phyloP scores from a whole-genome alignment of 2,329 filamentous ascomycete genomes.

The Sclerotinia nivalis region DNA sequence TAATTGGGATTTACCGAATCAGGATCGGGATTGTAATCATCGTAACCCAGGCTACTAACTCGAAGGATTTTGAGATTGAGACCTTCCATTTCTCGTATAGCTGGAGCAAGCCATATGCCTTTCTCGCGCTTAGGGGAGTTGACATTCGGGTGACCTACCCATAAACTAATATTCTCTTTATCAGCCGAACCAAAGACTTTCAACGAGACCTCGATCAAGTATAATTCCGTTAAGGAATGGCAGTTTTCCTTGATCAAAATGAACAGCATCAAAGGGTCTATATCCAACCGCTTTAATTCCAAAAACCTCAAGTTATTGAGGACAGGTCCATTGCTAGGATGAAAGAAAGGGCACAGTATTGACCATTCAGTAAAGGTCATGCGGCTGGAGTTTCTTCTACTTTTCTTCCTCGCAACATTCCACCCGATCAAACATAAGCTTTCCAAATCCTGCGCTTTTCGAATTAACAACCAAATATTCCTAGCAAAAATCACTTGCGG shows the following conservation, averaged over 20 bases:
- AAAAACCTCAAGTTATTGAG: constrained; percentile 35
- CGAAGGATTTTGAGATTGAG: constrained; percentile 38
- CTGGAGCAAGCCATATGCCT: constrained; percentile 38
- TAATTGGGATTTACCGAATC: constrained; percentile 31
- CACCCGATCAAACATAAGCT: constrained; percentile 52
- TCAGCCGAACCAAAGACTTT: constrained; percentile 35
- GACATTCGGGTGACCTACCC: constrained; percentile 37
- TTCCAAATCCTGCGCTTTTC: constrained; percentile 47
- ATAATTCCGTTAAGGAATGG: constrained; percentile 39
- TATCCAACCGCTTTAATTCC: constrained; percentile 41
- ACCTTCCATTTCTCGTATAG: constrained; percentile 33
- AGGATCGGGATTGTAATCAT: constrained; percentile 36
- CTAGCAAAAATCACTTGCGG: constrained; percentile 46
- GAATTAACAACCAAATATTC: constrained; percentile 53
- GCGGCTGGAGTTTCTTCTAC: constrained; percentile 29
- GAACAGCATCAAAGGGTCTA: constrained; percentile 35
- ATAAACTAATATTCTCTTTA: constrained; percentile 32
- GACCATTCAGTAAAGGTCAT: constrained; percentile 30
- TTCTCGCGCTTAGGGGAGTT: constrained; percentile 26
- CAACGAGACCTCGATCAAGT: constrained; percentile 40
- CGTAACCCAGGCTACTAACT: constrained; percentile 41
- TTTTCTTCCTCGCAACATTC: constrained; percentile 34
- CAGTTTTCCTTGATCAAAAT: constrained; percentile 35
- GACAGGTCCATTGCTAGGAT: constrained; percentile 22
- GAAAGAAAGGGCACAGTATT: constrained; percentile 40